Conservation (phyloP, 2,329 filamentous ascomycete species). For the Verruconis gallopava region DNA sequence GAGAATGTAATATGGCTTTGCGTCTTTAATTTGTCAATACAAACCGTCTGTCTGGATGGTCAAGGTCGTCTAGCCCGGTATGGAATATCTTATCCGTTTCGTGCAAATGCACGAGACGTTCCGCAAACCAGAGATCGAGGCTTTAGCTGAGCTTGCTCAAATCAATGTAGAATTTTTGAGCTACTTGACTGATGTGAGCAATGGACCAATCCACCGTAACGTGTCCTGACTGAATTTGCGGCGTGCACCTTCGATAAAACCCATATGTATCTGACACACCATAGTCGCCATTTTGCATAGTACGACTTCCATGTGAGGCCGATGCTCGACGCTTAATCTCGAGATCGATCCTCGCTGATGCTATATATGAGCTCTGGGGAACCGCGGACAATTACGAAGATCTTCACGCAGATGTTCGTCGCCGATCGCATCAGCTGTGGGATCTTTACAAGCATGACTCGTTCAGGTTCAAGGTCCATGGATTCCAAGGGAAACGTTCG, state of each 20-base stretch:
- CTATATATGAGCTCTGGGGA: conserved; percentile 85
- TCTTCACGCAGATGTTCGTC: conserved; percentile 53
- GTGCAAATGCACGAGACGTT: conserved; percentile 88
- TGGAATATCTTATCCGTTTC: conserved; percentile 80
- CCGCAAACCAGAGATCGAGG: conserved; percentile 67
- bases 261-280: conserved; percentile 11
- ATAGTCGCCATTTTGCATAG: conserved; percentile 80
- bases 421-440: conserved; percentile 53
- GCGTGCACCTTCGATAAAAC: conserved; percentile 9
- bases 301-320: conserved; percentile 50
- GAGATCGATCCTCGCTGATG: conserved; percentile 69
- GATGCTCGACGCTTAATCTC: conserved; percentile 55
- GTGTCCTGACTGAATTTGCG: too few species aligned
- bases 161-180: conserved; percentile 59
- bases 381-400: conserved; percentile 50
- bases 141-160: conserved; percentile 57
- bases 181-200: conserved; percentile 60
- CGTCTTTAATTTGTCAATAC: too few species aligned
- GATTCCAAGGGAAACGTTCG: conserved; percentile 62
- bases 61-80: conserved; percentile 19
- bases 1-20: too few species aligned
- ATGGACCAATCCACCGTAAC: too few species aligned
- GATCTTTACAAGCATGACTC: conserved; percentile 46
- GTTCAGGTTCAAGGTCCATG: conserved; percentile 77
- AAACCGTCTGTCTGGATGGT: too few species aligned